phyloP scores from a whole-genome alignment of 352 stramenopile species.

The Phytophthora hybrid region DNA sequence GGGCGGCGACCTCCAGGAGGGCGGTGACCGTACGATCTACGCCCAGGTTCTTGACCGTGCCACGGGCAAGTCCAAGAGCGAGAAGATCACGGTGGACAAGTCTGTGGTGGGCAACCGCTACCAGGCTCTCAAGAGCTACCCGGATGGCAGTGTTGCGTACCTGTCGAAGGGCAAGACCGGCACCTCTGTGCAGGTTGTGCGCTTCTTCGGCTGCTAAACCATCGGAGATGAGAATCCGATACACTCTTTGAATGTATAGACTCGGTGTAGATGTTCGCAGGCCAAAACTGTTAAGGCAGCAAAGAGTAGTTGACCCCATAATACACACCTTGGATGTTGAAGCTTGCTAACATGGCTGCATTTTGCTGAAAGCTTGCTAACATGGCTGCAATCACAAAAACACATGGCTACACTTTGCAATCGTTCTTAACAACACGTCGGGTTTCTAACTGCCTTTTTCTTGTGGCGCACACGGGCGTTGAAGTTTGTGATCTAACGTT shows the following conservation, averaged over 20 bases:
- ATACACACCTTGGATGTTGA: background rate
- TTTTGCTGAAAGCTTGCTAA: background rate
- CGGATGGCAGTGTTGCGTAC: constrained; percentile 57
- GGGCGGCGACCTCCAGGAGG: constrained; percentile 35
- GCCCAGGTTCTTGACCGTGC: constrained; percentile 47
- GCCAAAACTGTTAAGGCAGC: too few relatives aligned
- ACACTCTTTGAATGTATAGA: background rate
- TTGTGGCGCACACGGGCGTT: background rate
- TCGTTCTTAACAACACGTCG: background rate
- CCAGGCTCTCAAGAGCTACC: constrained; percentile 57
- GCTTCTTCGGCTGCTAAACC: constrained; percentile 46
- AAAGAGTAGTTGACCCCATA: background rate
- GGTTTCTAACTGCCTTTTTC: background rate
- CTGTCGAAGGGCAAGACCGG: constrained; percentile 46
- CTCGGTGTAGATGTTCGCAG: background rate
- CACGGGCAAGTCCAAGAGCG: constrained; percentile 44
- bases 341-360: background rate
- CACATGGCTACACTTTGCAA: background rate
- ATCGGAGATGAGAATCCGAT: background rate
- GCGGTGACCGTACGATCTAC: constrained; percentile 46
- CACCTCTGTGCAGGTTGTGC: constrained; percentile 53
- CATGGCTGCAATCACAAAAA: background rate
- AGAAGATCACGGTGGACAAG: constrained; percentile 42
- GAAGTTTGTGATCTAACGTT: background rate
- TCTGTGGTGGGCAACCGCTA: constrained; percentile 58